Conservation (phyloP, 441 rosid species). For the Arabidopsis hybrid region DNA sequence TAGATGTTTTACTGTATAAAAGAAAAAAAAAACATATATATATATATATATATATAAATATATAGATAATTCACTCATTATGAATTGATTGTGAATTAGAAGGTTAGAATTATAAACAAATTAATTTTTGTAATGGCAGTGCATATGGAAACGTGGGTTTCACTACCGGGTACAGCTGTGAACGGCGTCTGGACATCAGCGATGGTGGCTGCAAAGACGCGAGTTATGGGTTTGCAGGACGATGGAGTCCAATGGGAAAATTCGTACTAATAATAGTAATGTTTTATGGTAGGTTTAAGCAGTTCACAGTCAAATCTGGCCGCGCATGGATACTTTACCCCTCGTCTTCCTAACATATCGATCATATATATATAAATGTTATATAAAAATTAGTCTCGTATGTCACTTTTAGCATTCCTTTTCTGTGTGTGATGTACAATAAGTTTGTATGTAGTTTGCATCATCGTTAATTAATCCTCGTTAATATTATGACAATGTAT, state of each 20-base stretch:
- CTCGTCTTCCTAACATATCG: not conserved
- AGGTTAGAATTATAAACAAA: not conserved
- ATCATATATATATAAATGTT: too few relatives aligned
- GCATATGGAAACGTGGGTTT: slow-evolving; percentile 59
- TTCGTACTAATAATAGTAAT: slow-evolving; percentile 51
- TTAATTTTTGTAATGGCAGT: slow-evolving; percentile 31
- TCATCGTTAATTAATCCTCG: too few relatives aligned
- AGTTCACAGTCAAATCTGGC: slow-evolving; percentile 56
- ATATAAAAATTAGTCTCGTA: too few relatives aligned
- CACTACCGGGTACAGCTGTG: slow-evolving; percentile 2
- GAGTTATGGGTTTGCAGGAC: slow-evolving; percentile 55
- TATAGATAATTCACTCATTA: too few relatives aligned
- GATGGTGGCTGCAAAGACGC: slow-evolving; percentile 43
- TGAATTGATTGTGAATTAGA: too few relatives aligned
- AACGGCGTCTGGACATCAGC: not conserved
- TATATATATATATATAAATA: too few relatives aligned
- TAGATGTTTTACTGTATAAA: too few relatives aligned
- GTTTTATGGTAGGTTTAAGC: slow-evolving; percentile 64
- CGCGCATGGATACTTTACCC: slow-evolving; percentile 53
- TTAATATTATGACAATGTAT: too few relatives aligned
- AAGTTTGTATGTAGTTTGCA: too few relatives aligned
- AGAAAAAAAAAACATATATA: too few relatives aligned
- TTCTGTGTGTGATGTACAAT: too few relatives aligned
- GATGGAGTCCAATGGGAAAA: slow-evolving; percentile 60
- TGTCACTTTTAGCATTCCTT: too few relatives aligned